Conservation (phyloP, 202 grass and related monocot species). For the Musa balbisiana region DNA sequence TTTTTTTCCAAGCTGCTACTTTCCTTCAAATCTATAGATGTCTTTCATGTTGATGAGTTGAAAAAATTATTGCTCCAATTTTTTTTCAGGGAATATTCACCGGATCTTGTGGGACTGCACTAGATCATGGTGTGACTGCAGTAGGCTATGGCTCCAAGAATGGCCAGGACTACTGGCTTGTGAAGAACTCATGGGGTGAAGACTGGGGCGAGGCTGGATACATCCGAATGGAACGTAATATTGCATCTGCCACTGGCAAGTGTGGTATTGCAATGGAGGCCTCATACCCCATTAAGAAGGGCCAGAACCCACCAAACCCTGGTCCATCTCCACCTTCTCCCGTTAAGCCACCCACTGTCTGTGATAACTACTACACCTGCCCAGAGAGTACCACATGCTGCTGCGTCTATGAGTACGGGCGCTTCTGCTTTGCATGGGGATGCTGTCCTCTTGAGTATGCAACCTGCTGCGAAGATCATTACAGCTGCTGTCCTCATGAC, state of each 20-base stretch:
- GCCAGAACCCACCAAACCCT: constrained; percentile 8
- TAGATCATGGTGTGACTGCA: constrained; percentile 13
- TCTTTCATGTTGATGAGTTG: too few species aligned
- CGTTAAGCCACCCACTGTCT: background rate
- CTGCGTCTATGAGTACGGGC: constrained; percentile 24
- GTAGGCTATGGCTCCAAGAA: constrained; percentile 2
- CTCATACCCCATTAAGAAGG: constrained; percentile 1
- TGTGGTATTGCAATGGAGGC: constrained; percentile 9
- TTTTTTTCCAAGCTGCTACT: background rate
- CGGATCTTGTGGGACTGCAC: background rate
- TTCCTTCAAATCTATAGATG: too few species aligned
- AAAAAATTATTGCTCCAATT: background rate
- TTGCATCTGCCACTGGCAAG: background rate
- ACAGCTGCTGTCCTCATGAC: constrained; percentile 20
- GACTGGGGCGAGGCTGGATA: constrained; percentile 3
- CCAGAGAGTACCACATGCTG: constrained; percentile 22
- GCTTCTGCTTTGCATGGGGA: constrained; percentile 31
- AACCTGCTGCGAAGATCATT: constrained; percentile 19
- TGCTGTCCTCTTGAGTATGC: constrained; percentile 36
- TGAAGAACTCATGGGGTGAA: constrained; percentile 13
- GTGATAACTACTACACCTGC: constrained; percentile 29
- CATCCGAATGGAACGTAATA: constrained; percentile 7
- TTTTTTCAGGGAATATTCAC: constrained; percentile 5
- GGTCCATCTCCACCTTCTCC: constrained; percentile 3
- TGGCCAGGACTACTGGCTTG: constrained; percentile 6